Base-by-base conservation (phyloP, 108 stramenopile genomes). In the Fragilaria crotonensis region DNA sequence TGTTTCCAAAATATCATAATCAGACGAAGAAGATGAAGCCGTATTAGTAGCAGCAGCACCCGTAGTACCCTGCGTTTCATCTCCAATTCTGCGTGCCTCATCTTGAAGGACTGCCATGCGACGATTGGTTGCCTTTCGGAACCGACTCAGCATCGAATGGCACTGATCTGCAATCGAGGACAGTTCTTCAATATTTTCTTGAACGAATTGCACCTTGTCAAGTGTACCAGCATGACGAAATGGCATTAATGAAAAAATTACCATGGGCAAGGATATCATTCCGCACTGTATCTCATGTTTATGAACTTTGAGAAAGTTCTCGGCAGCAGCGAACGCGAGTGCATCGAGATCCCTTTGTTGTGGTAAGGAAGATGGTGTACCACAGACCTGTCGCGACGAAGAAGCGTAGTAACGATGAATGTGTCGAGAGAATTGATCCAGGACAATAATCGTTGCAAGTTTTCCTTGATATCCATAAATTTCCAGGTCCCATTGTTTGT, bases 381-480 rank as follows among this genome's bases (percentile, higher is more conserved):
- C 49, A 45, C 17, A 60, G 7, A n/a, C 5, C 2, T 30, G 29
- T 21, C 23, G 23, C 33, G 17, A 20, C 23, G 27, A 5, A 46
- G 53, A 33, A 44, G 21, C 44, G 47, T 49, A 75, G 52, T 83
- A 57, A 32, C 91, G 78, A 48, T 76, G 79, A 45, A 93, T 79
- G 63, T 93, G 91, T 7, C 91, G 61, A 25, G 81, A 78, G 58
- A 87, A 76, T 63, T 93, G 91, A 81, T 93, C 91, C 51, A 93
- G 66, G 0, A 78, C 79, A 48, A 93, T 69, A 56, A 93, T 89
- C 14, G 87, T 81, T 22, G 91, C 90, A n/a, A 92, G 47, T 57
- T 86, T 88, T 45, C 86, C 90, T 48, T 61, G 69, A 44, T 66
- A 80, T 17, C 90, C 85, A 56, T 79, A 88, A 28, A 80, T 45